These are phyloP conservation scores for Salmacisia buchloeana DNA, from an alignment of 1,284 basidiomycete species.

Conservation along the genomic window DNA sequence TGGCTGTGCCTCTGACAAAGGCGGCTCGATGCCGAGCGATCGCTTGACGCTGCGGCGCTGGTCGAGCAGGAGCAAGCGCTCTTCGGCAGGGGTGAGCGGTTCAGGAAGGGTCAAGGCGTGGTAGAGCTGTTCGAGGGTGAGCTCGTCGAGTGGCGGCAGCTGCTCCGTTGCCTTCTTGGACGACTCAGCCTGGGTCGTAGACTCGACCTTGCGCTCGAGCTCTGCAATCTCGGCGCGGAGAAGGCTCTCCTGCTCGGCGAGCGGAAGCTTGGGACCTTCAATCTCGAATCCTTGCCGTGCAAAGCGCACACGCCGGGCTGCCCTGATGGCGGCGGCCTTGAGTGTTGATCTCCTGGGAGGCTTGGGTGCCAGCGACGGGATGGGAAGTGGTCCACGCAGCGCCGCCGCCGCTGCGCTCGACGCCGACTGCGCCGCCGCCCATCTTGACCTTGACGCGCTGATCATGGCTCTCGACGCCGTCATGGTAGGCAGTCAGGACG, in stretches of 20 bases:
- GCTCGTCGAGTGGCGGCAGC: conserved; percentile 40
- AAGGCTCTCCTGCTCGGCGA: background rate
- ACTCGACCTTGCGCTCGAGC: conserved; percentile 26
- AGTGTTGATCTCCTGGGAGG: background rate
- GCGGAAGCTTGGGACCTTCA: background rate
- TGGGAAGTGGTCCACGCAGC: background rate
- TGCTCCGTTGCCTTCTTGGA: conserved; percentile 26
- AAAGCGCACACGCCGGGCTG: background rate
- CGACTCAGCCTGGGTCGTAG: conserved; percentile 26
- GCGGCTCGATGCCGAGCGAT: background rate
- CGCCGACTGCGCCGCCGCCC: background rate
- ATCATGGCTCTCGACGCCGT: no score
- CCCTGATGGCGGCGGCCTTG: background rate
- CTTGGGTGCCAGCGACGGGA: background rate
- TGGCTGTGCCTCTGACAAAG: background rate
- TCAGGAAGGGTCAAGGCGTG: conserved; percentile 31
- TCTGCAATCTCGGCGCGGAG: conserved; percentile 31
- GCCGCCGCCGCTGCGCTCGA: background rate
- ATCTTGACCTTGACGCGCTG: background rate
- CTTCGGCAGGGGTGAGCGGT: conserved; percentile 21
- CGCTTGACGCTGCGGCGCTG: conserved; percentile 11
- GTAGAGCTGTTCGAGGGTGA: conserved; percentile 38
- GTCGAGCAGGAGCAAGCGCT: conserved; percentile 20
- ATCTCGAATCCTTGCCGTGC: background rate
- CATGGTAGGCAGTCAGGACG: no score